phyloP scores from a whole-genome alignment of 257 asterid genomes.

The Solanum arcanum region DNA sequence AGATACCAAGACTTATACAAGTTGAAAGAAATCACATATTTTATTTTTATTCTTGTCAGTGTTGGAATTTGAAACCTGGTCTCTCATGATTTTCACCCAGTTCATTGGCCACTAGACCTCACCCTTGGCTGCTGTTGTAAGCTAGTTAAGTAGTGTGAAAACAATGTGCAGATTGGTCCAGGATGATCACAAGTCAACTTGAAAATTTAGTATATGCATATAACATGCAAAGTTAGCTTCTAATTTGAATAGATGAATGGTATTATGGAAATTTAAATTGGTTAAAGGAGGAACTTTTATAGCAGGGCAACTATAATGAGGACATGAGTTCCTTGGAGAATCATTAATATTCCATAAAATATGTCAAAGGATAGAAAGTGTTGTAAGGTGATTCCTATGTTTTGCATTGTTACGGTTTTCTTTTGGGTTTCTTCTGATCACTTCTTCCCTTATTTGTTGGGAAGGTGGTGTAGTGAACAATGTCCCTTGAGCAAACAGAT shows the following conservation, averaged over 20 bases:
- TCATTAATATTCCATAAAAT: background rate
- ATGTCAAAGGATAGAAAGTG: background rate
- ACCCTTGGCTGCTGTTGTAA: background rate
- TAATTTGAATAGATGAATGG: background rate
- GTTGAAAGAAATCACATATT: background rate
- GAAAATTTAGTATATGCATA: background rate
- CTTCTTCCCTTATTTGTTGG: background rate
- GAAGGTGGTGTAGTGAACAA: background rate
- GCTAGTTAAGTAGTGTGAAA: background rate
- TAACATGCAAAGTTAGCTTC: background rate
- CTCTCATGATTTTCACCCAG: background rate
- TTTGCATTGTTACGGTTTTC: background rate
- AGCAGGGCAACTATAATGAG: background rate
- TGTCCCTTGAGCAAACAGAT: background rate
- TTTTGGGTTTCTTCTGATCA: background rate
- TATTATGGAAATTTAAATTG: background rate
- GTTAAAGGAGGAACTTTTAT: background rate
- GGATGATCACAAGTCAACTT: background rate
- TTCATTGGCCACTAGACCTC: background rate
- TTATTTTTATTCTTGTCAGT: background rate
- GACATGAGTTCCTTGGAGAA: background rate
- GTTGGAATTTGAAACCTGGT: background rate
- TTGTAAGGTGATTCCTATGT: background rate
- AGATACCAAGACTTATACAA: background rate
- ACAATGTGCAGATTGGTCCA: background rate